A percentile compares a stretch with the other conserved stretches of the same genome.
Conservation (phyloP, 306 rosid genomes). For the Acacia melanoxylon region DNA sequence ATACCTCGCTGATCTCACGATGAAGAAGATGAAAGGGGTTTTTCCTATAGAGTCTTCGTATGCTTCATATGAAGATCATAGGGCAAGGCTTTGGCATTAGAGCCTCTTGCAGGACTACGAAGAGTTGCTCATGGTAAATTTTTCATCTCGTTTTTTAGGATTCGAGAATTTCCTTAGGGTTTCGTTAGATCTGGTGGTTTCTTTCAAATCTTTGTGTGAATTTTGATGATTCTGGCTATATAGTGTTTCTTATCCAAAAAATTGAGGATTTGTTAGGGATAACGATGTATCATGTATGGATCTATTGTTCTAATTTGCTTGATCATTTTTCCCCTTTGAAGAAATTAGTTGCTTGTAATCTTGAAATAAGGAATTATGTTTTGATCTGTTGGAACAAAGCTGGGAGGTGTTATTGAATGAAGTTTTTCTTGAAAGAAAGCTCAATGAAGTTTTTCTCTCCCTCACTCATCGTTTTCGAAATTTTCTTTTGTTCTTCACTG, state of each 20-base stretch:
- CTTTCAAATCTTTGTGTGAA: conserved; percentile 22
- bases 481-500: no score
- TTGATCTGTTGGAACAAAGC: conserved; percentile 31
- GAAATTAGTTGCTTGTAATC: conserved; percentile 8
- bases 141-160: conserved; percentile 3
- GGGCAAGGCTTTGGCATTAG: conserved; percentile 66
- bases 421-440: no score
- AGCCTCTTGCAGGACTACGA: conserved; percentile 83
- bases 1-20: conserved; percentile 32
- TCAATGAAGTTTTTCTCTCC: no score
- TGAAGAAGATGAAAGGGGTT: conserved; percentile 89
- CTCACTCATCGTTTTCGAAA: no score
- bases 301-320: conserved; percentile 21
- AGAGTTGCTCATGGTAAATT: conserved; percentile 71
- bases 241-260: neutral
- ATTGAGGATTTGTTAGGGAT: neutral
- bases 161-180: conserved; percentile 19
- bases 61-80: conserved; percentile 54
- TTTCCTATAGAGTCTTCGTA: conserved; percentile 43
- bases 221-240: conserved; percentile 35
- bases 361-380: conserved; percentile 37
- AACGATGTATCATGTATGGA: conserved; percentile 4
- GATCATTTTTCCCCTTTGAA: conserved; percentile 5
- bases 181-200: conserved; percentile 54
- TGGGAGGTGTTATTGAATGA: no score